Evolutionary conservation across 129 eudicot species (phyloP), one percentile per base, ranked within the genome.

Genomic region (Pulicaria dysenterica): DNA sequence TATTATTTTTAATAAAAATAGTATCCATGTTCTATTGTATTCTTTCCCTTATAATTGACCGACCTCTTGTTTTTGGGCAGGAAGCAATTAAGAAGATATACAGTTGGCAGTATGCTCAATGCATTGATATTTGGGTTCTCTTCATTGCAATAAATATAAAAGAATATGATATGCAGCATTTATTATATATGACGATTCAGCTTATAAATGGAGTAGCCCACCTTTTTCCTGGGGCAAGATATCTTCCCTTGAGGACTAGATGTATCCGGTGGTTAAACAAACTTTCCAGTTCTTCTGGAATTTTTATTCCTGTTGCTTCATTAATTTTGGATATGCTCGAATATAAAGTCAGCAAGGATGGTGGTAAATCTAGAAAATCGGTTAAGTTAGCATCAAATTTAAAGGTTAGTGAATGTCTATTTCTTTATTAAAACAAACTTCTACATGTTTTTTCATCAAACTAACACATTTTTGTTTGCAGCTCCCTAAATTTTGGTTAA

Each of bases 401-500:
- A 67, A 88, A 95, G 99, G 99, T 95, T 7, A 57, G 89, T n/a
- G 39, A 5, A 51, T 43, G 46, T 15, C 59, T n/a, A 65, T 66
- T 57, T 72, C 0, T 38, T 4, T 15, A 5, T 34, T 8, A 50
- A 24, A 24, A 24, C 11, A 2, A 59, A 0, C 3, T 39, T 72
- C 3, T 19, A 19, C 36, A 42, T 5, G 42, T 0, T 3, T 46
- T 6, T 64, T 59, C 17, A 68, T 34, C 34, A 12, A 24, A 34
- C 58, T 68, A 44, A 80, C 61, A 19, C 38, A 37, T 49, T 37
- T 68, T 38, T 54, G 0, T 55, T 67, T 80, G 81, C 90, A 95
- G 99, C 79, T 95, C 59, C 97, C 99, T 46, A 95, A 95, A 69
- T 75, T 85, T 86, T 84, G 88, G 84, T 83, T 95, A 56, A 95